A percentile compares a stretch with the other conserved stretches of the same genome.
Evolutionary conservation across 139 green algal genomes (phyloP).

Genomic region (Coelastrella sp.): DNA sequence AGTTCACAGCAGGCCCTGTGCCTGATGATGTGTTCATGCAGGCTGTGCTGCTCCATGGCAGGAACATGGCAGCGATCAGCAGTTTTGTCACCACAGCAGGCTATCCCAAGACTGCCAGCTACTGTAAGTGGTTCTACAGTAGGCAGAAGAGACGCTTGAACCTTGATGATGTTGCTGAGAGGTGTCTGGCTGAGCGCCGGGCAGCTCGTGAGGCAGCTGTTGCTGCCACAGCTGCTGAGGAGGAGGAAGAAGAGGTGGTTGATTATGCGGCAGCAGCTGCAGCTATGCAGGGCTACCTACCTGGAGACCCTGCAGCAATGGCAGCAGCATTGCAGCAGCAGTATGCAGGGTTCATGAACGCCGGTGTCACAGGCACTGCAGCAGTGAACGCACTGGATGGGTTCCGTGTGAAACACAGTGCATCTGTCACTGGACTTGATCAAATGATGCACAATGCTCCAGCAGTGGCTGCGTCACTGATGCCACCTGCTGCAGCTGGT

Average conservation of each 20-base stretch:
- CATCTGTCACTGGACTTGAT: not conserved
- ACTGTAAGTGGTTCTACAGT: constrained; percentile 37
- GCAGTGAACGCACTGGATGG: no score
- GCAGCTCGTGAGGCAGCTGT: constrained; percentile 16
- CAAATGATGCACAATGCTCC: constrained; percentile 24
- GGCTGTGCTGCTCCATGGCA: constrained; percentile 64
- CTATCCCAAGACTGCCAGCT: not conserved
- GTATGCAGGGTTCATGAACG: not conserved
- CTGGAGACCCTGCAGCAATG: not conserved
- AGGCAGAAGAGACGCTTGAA: constrained; percentile 19
- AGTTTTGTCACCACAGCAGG: constrained; percentile 49
- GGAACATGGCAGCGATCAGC: constrained; percentile 64
- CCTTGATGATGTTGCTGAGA: constrained; percentile 12
- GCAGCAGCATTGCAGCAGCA: constrained; percentile 2
- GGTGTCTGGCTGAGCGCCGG: constrained; percentile 5
- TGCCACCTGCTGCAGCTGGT: constrained; percentile 6
- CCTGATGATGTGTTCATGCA: constrained; percentile 72
- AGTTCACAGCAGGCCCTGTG: not conserved
- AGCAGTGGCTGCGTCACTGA: not conserved
- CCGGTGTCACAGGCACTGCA: not conserved
- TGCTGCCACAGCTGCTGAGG: constrained; percentile 7
- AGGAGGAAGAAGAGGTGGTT: not conserved
- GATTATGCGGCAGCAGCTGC: not conserved
- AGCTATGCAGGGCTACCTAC: not conserved
- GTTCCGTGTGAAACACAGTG: no score